Evolutionary conservation across 2,329 filamentous ascomycete species (phyloP).

Genomic region (Fusarium stilboides): DNA sequence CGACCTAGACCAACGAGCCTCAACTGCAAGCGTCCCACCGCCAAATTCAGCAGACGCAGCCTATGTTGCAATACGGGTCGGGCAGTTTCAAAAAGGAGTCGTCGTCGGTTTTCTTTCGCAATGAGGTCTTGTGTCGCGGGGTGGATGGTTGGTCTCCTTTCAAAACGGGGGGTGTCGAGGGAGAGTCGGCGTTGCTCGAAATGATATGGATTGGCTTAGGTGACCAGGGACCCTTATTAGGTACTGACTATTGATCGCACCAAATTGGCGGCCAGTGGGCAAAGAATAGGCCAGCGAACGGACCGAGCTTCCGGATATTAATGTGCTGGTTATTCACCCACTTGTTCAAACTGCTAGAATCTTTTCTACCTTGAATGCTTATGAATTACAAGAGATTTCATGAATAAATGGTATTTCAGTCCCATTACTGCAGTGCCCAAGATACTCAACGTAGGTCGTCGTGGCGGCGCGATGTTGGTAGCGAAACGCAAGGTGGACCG

Average conservation of each 20-base stretch:
- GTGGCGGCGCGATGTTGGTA: slow-evolving; percentile 41
- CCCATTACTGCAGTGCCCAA: slow-evolving; percentile 31
- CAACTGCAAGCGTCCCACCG: slow-evolving; percentile 37
- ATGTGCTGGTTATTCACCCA: slow-evolving; percentile 1
- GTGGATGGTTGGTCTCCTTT: slow-evolving; percentile 36
- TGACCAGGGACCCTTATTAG: slow-evolving; percentile 46
- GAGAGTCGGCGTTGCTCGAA: slow-evolving; percentile 43
- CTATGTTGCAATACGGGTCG: slow-evolving; percentile 1
- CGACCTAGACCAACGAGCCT: slow-evolving; percentile 31
- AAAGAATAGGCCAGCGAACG: slow-evolving; percentile 26
- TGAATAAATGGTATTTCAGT: slow-evolving; percentile 20
- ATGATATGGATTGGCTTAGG: slow-evolving; percentile 43
- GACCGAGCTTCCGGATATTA: slow-evolving; percentile 21
- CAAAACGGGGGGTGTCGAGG: slow-evolving; percentile 40
- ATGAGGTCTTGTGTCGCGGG: slow-evolving; percentile 20
- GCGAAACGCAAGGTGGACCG: slow-evolving; percentile 42
- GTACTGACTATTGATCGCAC: slow-evolving; percentile 42
- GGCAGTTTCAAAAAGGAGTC: not conserved
- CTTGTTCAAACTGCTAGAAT: not conserved
- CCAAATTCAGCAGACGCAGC: slow-evolving; percentile 25
- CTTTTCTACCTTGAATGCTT: slow-evolving; percentile 1
- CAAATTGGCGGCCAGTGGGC: slow-evolving; percentile 38
- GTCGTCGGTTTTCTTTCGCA: slow-evolving; percentile 6
- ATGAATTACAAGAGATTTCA: slow-evolving; percentile 21
- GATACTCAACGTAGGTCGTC: slow-evolving; percentile 31